Evolutionary conservation across 1,284 basidiomycete genomes (phyloP).

Genomic region (Bondarzewia mesenterica): DNA sequence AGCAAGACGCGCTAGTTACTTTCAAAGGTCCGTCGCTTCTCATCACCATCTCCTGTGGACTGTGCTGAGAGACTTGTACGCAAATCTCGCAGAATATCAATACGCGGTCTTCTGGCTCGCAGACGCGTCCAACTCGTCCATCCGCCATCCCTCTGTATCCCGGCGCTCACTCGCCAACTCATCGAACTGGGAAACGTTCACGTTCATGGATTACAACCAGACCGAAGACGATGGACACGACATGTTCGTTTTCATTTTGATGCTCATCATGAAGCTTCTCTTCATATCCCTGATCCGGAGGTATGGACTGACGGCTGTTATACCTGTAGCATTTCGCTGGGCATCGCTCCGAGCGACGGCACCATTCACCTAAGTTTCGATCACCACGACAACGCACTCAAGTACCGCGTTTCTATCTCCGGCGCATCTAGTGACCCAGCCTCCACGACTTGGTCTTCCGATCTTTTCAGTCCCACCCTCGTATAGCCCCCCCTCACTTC

Average conservation of each 20-base stretch:
- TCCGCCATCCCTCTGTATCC: slow-evolving; percentile 26
- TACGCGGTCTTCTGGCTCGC: slow-evolving; percentile 31
- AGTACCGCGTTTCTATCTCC: slow-evolving; percentile 28
- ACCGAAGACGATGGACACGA: slow-evolving; percentile 35
- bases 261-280: background rate
- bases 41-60: too few species aligned
- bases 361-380: slow-evolving; percentile 35
- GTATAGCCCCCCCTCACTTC: slow-evolving; percentile 9
- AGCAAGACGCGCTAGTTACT: slow-evolving; percentile 31
- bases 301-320: too few species aligned
- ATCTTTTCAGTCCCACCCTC: slow-evolving; percentile 20
- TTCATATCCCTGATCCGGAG: too few species aligned
- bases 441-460: slow-evolving; percentile 18
- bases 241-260: slow-evolving; percentile 18
- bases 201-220: slow-evolving; percentile 31
- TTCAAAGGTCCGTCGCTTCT: slow-evolving; percentile 23
- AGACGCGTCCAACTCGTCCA: slow-evolving; percentile 22
- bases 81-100: slow-evolving; percentile 29
- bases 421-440: slow-evolving; percentile 25
- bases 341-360: slow-evolving; percentile 33
- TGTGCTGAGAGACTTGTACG: too few species aligned
- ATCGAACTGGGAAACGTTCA: slow-evolving; percentile 27
- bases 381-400: slow-evolving; percentile 33
- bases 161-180: slow-evolving; percentile 19
- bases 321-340: slow-evolving; percentile 28